Conservation (phyloP, 148 eudicot species). For the Euryodendron excelsum region DNA sequence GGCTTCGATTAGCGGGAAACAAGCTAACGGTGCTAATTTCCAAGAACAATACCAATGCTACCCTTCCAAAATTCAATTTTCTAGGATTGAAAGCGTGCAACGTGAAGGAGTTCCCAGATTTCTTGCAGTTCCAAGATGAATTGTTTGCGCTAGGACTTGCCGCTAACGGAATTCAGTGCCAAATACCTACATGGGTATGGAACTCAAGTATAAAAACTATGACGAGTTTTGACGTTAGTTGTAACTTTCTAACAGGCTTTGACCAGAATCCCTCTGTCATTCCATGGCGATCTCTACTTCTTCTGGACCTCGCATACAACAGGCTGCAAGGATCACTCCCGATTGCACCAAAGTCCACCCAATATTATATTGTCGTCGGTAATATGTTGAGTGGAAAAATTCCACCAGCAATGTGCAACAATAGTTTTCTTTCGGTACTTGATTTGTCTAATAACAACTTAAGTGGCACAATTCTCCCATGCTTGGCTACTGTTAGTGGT, state of each 20-base stretch:
- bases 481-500: too few relatives aligned
- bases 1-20: too few relatives aligned
- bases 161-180: conserved; percentile 21
- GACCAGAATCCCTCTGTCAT: neutral
- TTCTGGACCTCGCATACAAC: neutral
- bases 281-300: neutral
- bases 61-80: conserved; percentile 11
- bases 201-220: too few relatives aligned
- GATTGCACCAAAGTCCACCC: conserved; percentile 16
- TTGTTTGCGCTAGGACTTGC: neutral
- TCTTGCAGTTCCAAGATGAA: too few relatives aligned
- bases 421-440: too few relatives aligned
- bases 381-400: conserved; percentile 29
- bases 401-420: too few relatives aligned
- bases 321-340: too few relatives aligned
- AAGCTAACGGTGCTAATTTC: conserved; percentile 10
- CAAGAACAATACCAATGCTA: neutral
- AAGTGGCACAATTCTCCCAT: too few relatives aligned
- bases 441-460: too few relatives aligned
- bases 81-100: too few relatives aligned
- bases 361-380: conserved; percentile 8
- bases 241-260: conserved; percentile 11
- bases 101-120: too few relatives aligned
- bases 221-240: neutral
- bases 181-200: conserved; percentile 16